Evolutionary conservation across 805 yeast species (phyloP).

Genomic region (Citeromyces nyonsensis): DNA sequence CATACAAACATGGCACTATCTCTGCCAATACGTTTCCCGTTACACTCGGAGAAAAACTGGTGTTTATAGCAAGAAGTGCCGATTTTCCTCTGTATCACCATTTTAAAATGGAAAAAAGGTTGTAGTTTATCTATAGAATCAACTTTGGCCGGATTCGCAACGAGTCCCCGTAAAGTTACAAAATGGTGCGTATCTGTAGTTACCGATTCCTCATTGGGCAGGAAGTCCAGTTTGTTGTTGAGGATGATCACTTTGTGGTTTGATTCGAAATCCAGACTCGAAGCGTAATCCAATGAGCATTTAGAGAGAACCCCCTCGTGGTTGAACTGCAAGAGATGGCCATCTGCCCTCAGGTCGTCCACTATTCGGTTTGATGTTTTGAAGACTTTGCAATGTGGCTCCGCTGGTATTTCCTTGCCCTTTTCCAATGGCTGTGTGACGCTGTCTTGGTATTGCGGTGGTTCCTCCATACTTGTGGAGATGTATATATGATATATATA

Average conservation of each 20-base stretch:
- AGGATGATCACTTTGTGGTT: conserved; percentile 15
- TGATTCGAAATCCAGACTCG: conserved; percentile 7
- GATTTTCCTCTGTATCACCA: conserved; percentile 1
- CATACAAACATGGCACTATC: conserved; percentile 17
- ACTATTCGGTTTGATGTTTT: conserved; percentile 56
- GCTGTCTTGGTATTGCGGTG: too few species aligned
- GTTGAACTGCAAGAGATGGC: conserved; percentile 11
- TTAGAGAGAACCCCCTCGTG: conserved; percentile 11
- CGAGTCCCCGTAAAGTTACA: conserved; percentile 2
- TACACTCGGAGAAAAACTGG: background rate
- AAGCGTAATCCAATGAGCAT: conserved; percentile 20
- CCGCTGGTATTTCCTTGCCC: too few species aligned
- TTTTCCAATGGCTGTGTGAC: too few species aligned
- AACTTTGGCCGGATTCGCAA: conserved; percentile 1
- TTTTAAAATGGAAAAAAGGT: conserved; percentile 3
- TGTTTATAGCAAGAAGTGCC: conserved; percentile 2
- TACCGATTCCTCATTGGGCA: conserved; percentile 15
- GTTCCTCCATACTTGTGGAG: too few species aligned
- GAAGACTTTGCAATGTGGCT: conserved; percentile 13
- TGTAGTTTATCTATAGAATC: background rate
- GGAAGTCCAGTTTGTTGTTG: conserved; percentile 17
- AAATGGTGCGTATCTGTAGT: background rate
- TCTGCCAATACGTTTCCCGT: too few species aligned
- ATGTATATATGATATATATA: too few species aligned
- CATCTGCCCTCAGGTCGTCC: conserved; percentile 41